Evolutionary conservation across 2,329 filamentous ascomycete species (phyloP).

Genomic region (Fusarium tjaetaba): DNA sequence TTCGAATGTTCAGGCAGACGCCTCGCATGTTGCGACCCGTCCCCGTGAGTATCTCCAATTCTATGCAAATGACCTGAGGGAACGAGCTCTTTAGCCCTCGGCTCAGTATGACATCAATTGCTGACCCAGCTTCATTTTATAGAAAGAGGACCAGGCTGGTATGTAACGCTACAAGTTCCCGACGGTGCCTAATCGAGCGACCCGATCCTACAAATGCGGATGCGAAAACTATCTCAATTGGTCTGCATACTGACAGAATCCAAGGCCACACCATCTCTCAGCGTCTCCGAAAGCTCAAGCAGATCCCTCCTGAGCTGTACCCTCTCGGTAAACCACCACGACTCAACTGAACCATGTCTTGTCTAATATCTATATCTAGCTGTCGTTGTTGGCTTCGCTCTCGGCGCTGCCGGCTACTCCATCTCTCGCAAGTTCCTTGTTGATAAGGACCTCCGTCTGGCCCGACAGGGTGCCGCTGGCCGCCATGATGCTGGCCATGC

Average conservation of each 20-base stretch:
- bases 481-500: slow-evolving; percentile 50
- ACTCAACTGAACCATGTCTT: slow-evolving; percentile 26
- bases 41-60: slow-evolving; percentile 65
- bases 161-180: slow-evolving; percentile 52
- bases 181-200: slow-evolving; percentile 18
- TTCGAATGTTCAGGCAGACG: slow-evolving; percentile 75
- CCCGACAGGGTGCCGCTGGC: slow-evolving; percentile 69
- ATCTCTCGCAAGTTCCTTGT: slow-evolving; percentile 81
- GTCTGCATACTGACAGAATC: slow-evolving; percentile 38
- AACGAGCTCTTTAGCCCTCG: slow-evolving; percentile 35
- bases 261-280: slow-evolving; percentile 96
- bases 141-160: slow-evolving; percentile 76
- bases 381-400: slow-evolving; percentile 86
- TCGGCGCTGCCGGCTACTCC: slow-evolving; percentile 85
- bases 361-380: slow-evolving; percentile 60
- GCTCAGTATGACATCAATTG: slow-evolving; percentile 38
- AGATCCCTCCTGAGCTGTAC: slow-evolving; percentile 91
- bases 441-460: slow-evolving; percentile 93
- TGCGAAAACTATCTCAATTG: slow-evolving; percentile 29
- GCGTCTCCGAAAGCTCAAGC: slow-evolving; percentile 87
- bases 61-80: slow-evolving; percentile 30
- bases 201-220: slow-evolving; percentile 19
- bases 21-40: slow-evolving; percentile 74
- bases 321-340: slow-evolving; percentile 77
- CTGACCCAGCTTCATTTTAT: slow-evolving; percentile 41